Base-by-base conservation (phyloP, 306 rosid species). In the Sesbania bispinosa region DNA sequence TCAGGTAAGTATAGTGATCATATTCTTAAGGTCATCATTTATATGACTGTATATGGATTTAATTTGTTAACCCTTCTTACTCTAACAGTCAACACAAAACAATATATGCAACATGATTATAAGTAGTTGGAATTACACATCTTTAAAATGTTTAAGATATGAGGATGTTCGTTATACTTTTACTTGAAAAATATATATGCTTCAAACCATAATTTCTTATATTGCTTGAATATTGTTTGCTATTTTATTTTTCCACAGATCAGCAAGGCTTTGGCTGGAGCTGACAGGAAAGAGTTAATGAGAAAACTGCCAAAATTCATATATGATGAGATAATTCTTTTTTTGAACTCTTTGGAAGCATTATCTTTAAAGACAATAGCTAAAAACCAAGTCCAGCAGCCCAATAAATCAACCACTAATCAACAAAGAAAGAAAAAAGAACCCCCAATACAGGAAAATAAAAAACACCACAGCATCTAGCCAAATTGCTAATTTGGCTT, bases 291-390 rank as follows among this genome's bases (percentile, higher is more conserved):
- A 86, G 97, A 94, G 59, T 65, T 91, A 10, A 89, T 94, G 99
- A 89, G 89, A 85, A 94, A 91, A 85, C 82, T 94, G 69, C 99
- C 99, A 66, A 91, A 91, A 73, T 94, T 94, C 78, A 89, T 94
- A 58, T 94, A 94, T 67, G 97, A 91, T 61, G 99, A 94, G 81
- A n/a, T n/a, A n/a, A n/a, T n/a, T n/a, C n/a, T n/a, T n/a, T n/a
- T n/a, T n/a, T n/a, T n/a, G n/a, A n/a, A n/a, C n/a, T n/a, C n/a
- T n/a, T n/a, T n/a, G n/a, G n/a, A n/a, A n/a, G n/a, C n/a, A n/a
- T n/a, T n/a, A n/a, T n/a, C n/a, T n/a, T n/a, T n/a, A n/a, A n/a
- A n/a, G n/a, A n/a, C n/a, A n/a, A n/a, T n/a, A n/a, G n/a, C n/a
- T n/a, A n/a, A n/a, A n/a, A n/a, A n/a, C n/a, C n/a, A n/a, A n/a